Percentiles rank a stretch among this genome's conserved stretches.
These are phyloP conservation scores for Phialemoniopsis sp. DNA, from an alignment of 2,329 filamentous ascomycete genomes.

Conservation along the genomic window DNA sequence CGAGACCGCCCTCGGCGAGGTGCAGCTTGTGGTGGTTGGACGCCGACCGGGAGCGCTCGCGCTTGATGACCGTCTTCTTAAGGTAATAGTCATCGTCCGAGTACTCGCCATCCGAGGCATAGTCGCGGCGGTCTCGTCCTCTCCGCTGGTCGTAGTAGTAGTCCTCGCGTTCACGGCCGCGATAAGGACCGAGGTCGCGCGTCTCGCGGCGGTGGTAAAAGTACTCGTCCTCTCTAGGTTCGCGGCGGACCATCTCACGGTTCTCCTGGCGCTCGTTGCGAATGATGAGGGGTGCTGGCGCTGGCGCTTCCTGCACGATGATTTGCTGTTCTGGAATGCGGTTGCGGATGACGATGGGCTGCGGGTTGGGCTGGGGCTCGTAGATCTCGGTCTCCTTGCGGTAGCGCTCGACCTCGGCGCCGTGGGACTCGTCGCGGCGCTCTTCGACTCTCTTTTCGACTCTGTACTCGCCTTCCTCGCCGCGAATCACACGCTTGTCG, in stretches of 20 bases:
- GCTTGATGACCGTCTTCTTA: conserved; percentile 41
- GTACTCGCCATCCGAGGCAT: conserved; percentile 25
- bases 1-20: conserved; percentile 60
- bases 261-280: conserved; percentile 34
- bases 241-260: conserved; percentile 18
- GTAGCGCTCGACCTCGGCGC: conserved; percentile 53
- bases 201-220: conserved; percentile 42
- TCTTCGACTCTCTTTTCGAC: conserved; percentile 51
- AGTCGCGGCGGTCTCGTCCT: conserved; percentile 29
- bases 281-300: conserved; percentile 28
- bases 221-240: conserved; percentile 38
- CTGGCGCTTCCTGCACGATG: conserved; percentile 51
- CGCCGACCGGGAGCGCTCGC: conserved; percentile 44
- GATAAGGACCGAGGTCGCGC: conserved; percentile 36
- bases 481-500: conserved; percentile 34
- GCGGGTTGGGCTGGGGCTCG: conserved; percentile 35
- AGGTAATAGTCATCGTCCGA: conserved; percentile 35
- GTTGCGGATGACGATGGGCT: conserved; percentile 54
- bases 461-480: conserved; percentile 46
- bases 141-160: conserved; percentile 22
- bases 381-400: conserved; percentile 57
- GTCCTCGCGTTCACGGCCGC: conserved; percentile 24
- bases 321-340: conserved; percentile 54
- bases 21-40: conserved; percentile 50
- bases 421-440: conserved; percentile 36